A percentile compares a stretch with the other conserved stretches of the same genome.
Conservation (phyloP, 306 rosid genomes). For the Albizia julibrissin region DNA sequence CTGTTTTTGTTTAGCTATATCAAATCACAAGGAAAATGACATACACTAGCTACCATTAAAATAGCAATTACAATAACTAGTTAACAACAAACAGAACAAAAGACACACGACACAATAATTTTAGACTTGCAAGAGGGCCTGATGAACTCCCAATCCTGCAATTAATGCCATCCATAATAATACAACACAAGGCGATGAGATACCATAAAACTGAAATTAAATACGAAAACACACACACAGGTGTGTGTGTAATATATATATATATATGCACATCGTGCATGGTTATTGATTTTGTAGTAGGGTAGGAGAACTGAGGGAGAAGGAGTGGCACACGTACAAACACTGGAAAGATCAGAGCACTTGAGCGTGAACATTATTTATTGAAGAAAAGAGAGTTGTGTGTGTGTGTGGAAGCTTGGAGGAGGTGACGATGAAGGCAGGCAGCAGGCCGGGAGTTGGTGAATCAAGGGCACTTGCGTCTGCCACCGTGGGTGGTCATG, state of each 20-base stretch:
- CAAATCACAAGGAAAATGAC: too few species aligned
- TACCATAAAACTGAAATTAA: not conserved
- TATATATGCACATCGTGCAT: not conserved
- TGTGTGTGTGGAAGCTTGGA: too few species aligned
- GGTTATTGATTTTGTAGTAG: not conserved
- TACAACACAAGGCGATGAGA: not conserved
- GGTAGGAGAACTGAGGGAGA: not conserved
- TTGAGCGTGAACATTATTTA: not conserved
- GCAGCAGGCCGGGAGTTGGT: too few species aligned
- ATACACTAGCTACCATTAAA: too few species aligned
- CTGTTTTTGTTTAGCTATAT: too few species aligned
- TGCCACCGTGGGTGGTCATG: slow-evolving; percentile 68
- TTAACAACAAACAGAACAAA: too few species aligned
- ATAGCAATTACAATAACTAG: too few species aligned
- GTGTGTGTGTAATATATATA: too few species aligned
- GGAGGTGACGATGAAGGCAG: not conserved
- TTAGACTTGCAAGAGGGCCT: too few species aligned
- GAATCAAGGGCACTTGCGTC: slow-evolving; percentile 70
- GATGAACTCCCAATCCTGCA: too few species aligned
- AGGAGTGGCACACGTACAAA: not conserved
- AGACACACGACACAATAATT: too few species aligned
- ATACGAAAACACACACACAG: not conserved
- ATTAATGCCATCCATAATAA: not conserved
- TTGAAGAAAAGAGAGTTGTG: not conserved
- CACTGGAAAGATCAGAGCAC: not conserved